These are phyloP conservation scores for Hypoxylon rubiginosum DNA, from an alignment of 2,329 filamentous ascomycete species.

Conservation along the genomic window DNA sequence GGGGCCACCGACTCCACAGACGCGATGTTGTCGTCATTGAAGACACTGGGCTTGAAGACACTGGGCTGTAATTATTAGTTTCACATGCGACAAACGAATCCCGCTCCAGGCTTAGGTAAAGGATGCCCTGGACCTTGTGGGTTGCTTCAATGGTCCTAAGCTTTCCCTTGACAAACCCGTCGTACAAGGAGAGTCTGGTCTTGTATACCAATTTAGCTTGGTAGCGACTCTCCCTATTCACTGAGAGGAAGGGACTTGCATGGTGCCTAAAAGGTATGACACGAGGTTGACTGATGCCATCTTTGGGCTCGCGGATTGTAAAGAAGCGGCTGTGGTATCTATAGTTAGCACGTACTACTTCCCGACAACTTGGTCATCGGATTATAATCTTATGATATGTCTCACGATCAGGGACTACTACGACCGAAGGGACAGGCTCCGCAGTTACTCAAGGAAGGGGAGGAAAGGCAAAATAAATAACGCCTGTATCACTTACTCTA, in stretches of 20 bases:
- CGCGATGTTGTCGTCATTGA: too few relatives aligned
- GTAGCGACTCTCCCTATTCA: conserved; percentile 26
- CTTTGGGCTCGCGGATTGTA: background rate
- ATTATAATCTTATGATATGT: background rate
- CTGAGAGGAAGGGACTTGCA: conserved; percentile 21
- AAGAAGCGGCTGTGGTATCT: conserved; percentile 2
- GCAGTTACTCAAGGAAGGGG: background rate
- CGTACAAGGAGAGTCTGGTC: conserved; percentile 12
- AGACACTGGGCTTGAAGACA: too few relatives aligned
- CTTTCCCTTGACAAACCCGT: background rate
- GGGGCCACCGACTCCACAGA: too few relatives aligned
- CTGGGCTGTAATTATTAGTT: too few relatives aligned
- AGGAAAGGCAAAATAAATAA: background rate
- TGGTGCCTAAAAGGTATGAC: conserved; percentile 17
- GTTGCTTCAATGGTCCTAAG: background rate
- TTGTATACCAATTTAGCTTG: conserved; percentile 24
- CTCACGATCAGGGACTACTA: background rate
- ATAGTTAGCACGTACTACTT: background rate
- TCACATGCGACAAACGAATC: too few relatives aligned
- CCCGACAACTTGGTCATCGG: background rate
- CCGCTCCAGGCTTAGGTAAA: conserved; percentile 21
- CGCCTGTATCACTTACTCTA: background rate
- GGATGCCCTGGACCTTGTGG: conserved; percentile 5
- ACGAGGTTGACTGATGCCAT: background rate
- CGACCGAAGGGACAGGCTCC: background rate